Base-by-base conservation (phyloP, 2,329 filamentous ascomycete species). In the Beauveria australis region DNA sequence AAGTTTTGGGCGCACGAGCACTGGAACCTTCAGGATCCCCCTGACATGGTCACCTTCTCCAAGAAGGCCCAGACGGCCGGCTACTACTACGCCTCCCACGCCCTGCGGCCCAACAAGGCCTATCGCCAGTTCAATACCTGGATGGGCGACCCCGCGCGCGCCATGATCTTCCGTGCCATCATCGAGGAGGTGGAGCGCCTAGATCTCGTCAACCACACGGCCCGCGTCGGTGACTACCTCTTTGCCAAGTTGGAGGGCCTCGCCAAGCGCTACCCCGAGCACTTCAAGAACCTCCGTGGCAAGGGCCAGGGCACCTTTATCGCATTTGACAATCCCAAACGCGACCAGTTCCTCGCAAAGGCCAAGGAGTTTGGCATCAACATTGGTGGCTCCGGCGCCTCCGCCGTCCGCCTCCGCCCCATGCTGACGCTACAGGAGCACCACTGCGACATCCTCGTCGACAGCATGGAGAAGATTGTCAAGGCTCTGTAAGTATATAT, bases 1-100 rank as follows among this genome's bases (percentile, higher is more conserved):
- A 92, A 90, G 74, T 96, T 96, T 85, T 96, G 92, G 92, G 92
- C 92, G 9, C 92, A 96, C 79, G 91, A 96, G 69, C 92, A 96
- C 85, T 96, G 92, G 92, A 82, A 89, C 73, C 82, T 96, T 48
- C 71, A 81, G 54, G 78, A 85, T 41, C 89, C 92, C 9, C 92
- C 92, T 0, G 92, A 96, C 78, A 94, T 96, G 80, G 92, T 96
- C 49, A 96, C 92, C 62, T 96, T 96, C 78, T 90, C 86, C 71
- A 96, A 96, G 81, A 96, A 96, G 81, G 92, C 92, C 3, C 92
- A 96, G 78, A 90, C 92, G 2, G 92, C 92, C 7, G 92, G 92
- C 40, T 96, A 93, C 82, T 96, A 94, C 81, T 96, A 87, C 72
- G 88, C 88, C 63, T 88, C 94, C 80, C 82, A 85, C 10, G 86